A percentile compares a stretch with the other conserved stretches of the same genome.
phyloP scores from a whole-genome alignment of 169 alveolate species.

The Plasmodium coatneyi region DNA sequence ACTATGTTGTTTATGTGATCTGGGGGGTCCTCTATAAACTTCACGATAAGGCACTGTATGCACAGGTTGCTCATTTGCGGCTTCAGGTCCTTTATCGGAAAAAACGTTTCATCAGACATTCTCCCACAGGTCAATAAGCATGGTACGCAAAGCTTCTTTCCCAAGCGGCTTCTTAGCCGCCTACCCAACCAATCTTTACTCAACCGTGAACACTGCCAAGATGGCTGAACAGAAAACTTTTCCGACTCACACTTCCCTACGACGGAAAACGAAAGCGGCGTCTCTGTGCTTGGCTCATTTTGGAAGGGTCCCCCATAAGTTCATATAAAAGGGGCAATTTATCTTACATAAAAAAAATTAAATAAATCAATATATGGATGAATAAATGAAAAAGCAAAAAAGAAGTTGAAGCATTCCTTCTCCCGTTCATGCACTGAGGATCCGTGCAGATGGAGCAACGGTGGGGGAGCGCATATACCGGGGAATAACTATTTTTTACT shows the following conservation, averaged over 20 bases:
- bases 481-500: background rate
- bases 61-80: slow-evolving; percentile 79
- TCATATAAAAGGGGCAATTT: background rate
- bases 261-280: background rate
- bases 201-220: background rate
- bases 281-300: background rate
- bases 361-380: background rate
- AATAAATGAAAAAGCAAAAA: background rate
- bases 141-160: background rate
- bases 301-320: background rate
- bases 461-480: background rate
- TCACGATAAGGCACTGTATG: slow-evolving; percentile 80
- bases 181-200: background rate
- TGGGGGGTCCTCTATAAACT: slow-evolving; percentile 84
- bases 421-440: background rate
- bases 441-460: background rate
- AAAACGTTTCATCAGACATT: slow-evolving; percentile 32
- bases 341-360: background rate
- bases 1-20: slow-evolving; percentile 80
- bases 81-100: slow-evolving; percentile 73
- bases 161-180: background rate
- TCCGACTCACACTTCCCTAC: background rate
- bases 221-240: background rate
- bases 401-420: background rate
- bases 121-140: background rate